phyloP scores from a whole-genome alignment of 176 grass and related monocot genomes.

The Coix lacrymajobi region DNA sequence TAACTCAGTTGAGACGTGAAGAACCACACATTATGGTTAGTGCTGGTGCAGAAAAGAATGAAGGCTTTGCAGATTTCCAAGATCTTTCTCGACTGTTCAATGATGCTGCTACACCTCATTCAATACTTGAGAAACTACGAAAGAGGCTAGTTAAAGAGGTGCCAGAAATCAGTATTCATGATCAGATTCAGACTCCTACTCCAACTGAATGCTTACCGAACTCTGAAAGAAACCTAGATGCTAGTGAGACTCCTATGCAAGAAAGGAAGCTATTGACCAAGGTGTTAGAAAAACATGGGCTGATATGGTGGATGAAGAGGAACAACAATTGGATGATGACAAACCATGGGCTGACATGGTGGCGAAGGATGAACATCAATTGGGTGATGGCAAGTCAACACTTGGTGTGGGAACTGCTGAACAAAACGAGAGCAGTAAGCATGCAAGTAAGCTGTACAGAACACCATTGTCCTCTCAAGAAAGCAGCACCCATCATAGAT shows the following conservation, averaged over 20 bases:
- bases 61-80: constrained; percentile 13
- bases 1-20: constrained; percentile 41
- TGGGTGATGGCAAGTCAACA: background rate
- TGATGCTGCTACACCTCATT: constrained; percentile 47
- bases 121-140: constrained; percentile 45
- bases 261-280: background rate
- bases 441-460: constrained; percentile 21
- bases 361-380: constrained; percentile 22
- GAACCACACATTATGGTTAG: constrained; percentile 9
- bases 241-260: constrained; percentile 16
- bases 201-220: constrained; percentile 9
- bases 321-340: constrained; percentile 10
- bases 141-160: constrained; percentile 31
- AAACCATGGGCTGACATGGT: constrained; percentile 37
- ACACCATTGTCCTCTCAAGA: constrained; percentile 18
- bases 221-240: background rate
- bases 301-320: constrained; percentile 54
- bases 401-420: background rate
- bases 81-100: constrained; percentile 42
- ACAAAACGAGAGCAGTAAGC: constrained; percentile 21
- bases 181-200: constrained; percentile 15
- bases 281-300: constrained; percentile 39
- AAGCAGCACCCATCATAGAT: constrained; percentile 20
- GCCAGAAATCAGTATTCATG: background rate
- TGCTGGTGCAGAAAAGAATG: constrained; percentile 15